These are phyloP conservation scores for Chrysanthemum seticuspe DNA, from an alignment of 129 eudicot species.

Conservation along the genomic window DNA sequence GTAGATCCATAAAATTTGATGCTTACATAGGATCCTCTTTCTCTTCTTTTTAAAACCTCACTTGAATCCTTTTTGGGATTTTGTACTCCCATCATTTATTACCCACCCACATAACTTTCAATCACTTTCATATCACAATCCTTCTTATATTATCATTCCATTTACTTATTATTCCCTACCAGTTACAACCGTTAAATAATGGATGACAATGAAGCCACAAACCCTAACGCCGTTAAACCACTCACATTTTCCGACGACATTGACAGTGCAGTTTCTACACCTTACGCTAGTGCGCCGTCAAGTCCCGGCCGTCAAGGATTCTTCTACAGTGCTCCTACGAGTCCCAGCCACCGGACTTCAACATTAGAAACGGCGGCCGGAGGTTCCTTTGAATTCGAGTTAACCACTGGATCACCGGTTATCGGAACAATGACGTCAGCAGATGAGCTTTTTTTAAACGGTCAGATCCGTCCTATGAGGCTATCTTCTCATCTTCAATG, in stretches of 20 bases:
- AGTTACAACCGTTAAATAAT: neutral
- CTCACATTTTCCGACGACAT: constrained; percentile 35
- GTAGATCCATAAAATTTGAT: too few relatives aligned
- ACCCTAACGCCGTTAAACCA: neutral
- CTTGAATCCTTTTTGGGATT: too few relatives aligned
- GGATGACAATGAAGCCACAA: constrained; percentile 32
- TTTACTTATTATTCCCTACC: too few relatives aligned
- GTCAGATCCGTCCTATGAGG: constrained; percentile 94
- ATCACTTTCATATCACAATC: neutral
- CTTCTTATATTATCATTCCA: too few relatives aligned
- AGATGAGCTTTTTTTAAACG: constrained; percentile 77
- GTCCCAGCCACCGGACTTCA: constrained; percentile 60
- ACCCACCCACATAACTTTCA: neutral
- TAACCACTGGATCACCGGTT: constrained; percentile 31
- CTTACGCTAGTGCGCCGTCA: constrained; percentile 81
- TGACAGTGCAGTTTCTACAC: constrained; percentile 63
- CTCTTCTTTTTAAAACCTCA: too few relatives aligned
- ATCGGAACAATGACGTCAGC: constrained; percentile 67
- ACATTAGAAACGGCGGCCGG: constrained; percentile 18
- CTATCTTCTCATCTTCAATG: constrained; percentile 66
- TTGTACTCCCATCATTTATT: too few relatives aligned
- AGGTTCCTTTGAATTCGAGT: constrained; percentile 63
- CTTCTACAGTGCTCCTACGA: constrained; percentile 87
- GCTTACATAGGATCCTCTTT: too few relatives aligned
- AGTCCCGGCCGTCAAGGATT: constrained; percentile 68